Evolutionary conservation across 164 flowering plant species (phyloP).

Genomic region (Malania oleifera): DNA sequence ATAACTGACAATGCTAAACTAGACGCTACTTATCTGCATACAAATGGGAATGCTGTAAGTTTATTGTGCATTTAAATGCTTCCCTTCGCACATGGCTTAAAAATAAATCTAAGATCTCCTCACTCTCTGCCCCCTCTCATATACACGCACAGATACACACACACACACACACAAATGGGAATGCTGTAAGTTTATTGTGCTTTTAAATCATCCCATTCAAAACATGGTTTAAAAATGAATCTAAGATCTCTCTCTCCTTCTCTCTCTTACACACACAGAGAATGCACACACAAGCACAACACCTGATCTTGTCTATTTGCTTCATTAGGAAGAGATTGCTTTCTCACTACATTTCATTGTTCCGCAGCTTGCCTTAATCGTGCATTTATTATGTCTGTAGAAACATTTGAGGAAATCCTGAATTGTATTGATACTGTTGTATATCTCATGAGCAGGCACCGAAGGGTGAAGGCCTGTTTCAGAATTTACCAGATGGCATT

Average conservation of each 20-base stretch:
- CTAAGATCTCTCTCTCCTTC: neutral
- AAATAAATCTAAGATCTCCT: neutral
- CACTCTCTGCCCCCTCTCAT: neutral
- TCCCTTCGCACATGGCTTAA: too few relatives aligned
- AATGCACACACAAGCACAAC: too few relatives aligned
- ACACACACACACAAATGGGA: too few relatives aligned
- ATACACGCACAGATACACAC: too few relatives aligned
- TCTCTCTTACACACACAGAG: too few relatives aligned
- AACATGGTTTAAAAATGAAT: too few relatives aligned
- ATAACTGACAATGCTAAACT: conserved; percentile 51
- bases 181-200: conserved; percentile 49
- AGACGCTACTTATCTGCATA: conserved; percentile 49
- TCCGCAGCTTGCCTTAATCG: neutral
- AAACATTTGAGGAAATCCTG: neutral
- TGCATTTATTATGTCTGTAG: neutral
- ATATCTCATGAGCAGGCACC: conserved; percentile 34
- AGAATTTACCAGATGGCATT: conserved; percentile 37
- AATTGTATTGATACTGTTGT: neutral
- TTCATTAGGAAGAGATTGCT: neutral
- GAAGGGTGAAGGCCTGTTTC: conserved; percentile 33
- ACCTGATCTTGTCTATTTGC: too few relatives aligned
- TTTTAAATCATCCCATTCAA: too few relatives aligned
- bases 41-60: conserved; percentile 78
- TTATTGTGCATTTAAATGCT: conserved; percentile 1
- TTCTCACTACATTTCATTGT: neutral